Evolutionary conservation across 140 eudicot genomes (phyloP).

Genomic region (Flaveria floridana): DNA sequence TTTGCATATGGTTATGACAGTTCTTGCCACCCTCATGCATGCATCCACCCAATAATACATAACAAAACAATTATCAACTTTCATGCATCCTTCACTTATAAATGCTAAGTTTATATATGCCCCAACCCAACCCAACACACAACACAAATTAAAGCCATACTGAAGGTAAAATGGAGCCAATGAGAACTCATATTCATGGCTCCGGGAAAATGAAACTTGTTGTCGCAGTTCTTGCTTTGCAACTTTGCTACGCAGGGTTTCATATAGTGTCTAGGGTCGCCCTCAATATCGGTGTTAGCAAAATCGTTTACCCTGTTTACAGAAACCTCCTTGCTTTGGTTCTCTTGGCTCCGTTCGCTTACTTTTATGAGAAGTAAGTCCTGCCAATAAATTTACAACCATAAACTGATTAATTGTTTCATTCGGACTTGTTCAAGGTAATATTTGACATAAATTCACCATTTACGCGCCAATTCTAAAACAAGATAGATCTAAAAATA

Average conservation of each 20-base stretch:
- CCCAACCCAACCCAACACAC: too few species aligned
- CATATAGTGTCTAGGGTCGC: conserved; percentile 90
- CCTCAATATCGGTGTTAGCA: conserved; percentile 74
- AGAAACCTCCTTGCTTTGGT: conserved; percentile 69
- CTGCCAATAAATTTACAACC: neutral
- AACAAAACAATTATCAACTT: conserved; percentile 26
- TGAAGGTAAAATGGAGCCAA: conserved; percentile 29
- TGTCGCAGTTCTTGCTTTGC: conserved; percentile 58
- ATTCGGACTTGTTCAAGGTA: too few species aligned
- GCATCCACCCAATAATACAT: conserved; percentile 46
- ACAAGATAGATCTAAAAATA: too few species aligned
- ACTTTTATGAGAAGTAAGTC: conserved; percentile 68
- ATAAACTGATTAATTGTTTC: too few species aligned
- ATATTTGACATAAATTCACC: too few species aligned
- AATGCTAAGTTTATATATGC: too few species aligned
- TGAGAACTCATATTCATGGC: conserved; percentile 24
- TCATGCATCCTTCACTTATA: conserved; percentile 10
- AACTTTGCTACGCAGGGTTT: conserved; percentile 83
- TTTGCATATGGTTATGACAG: conserved; percentile 48
- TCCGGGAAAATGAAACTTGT: conserved; percentile 65
- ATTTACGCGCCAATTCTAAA: too few species aligned
- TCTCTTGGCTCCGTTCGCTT: conserved; percentile 69
- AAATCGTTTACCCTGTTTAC: conserved; percentile 75
- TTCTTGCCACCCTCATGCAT: conserved; percentile 48
- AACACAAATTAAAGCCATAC: too few species aligned